phyloP scores from a whole-genome alignment of 495 filamentous ascomycete species.

The Hypoxylon perforatum region DNA sequence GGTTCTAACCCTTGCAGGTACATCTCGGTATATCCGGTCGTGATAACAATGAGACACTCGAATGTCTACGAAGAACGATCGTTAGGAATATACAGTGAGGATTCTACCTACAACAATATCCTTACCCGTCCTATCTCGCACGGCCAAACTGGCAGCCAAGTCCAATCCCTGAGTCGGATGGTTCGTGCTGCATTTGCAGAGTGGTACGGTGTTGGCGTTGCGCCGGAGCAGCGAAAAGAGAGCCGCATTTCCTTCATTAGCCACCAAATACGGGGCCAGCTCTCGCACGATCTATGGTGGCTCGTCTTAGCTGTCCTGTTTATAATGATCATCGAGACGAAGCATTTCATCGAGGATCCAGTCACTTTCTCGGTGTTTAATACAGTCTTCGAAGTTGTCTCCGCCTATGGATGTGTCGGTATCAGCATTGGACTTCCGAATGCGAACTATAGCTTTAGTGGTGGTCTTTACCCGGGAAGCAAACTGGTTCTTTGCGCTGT shows the following conservation, averaged over 20 bases:
- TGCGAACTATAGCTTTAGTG: conserved; percentile 76
- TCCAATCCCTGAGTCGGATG: conserved; percentile 39
- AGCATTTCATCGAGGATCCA: conserved; percentile 72
- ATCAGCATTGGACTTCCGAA: conserved; percentile 78
- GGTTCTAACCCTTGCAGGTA: conserved; percentile 55
- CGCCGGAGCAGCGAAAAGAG: conserved; percentile 36
- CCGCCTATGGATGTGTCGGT: conserved; percentile 87
- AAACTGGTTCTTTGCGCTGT: conserved; percentile 83
- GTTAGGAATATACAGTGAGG: conserved; percentile 73
- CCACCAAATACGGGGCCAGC: conserved; percentile 81
- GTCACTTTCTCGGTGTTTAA: conserved; percentile 83
- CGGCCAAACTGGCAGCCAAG: conserved; percentile 36
- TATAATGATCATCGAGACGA: conserved; percentile 78
- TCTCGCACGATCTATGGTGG: conserved; percentile 91
- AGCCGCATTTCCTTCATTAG: conserved; percentile 60
- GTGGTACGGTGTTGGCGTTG: conserved; percentile 53
- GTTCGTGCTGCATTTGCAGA: conserved; percentile 46
- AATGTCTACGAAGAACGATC: conserved; percentile 76
- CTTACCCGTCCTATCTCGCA: conserved; percentile 32
- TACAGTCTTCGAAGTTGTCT: conserved; percentile 85
- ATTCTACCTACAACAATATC: conserved; percentile 39
- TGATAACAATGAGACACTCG: conserved; percentile 74
- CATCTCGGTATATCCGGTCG: conserved; percentile 80
- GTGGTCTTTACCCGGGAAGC: conserved; percentile 74
- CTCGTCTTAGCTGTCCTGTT: conserved; percentile 77